phyloP scores from a whole-genome alignment of 108 stramenopile genomes.

The Fragilaria crotonensis region DNA sequence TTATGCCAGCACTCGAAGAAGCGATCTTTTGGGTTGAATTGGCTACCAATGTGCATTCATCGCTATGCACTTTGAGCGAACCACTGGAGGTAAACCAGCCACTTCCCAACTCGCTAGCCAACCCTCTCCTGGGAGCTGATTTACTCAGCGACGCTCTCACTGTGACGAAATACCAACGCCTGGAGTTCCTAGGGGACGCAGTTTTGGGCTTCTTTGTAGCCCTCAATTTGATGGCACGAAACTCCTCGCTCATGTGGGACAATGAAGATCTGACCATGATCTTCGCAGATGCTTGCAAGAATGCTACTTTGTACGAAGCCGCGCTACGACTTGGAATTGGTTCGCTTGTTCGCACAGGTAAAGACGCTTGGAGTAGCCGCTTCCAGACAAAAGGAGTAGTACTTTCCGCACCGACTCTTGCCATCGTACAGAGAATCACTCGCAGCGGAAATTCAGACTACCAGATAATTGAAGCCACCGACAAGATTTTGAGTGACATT shows the following conservation, averaged over 20 bases:
- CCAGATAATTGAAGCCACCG: background rate
- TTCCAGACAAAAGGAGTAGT: constrained; percentile 8
- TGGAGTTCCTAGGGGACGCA: constrained; percentile 57
- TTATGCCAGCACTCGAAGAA: constrained; percentile 40
- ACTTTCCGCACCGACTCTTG: background rate
- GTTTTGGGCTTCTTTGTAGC: constrained; percentile 37
- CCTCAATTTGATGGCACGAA: constrained; percentile 34
- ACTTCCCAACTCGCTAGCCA: background rate
- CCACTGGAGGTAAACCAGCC: background rate
- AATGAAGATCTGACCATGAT: constrained; percentile 4
- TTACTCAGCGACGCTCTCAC: constrained; percentile 29
- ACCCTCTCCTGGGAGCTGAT: background rate
- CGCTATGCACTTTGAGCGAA: too few species aligned
- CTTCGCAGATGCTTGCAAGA: constrained; percentile 20
- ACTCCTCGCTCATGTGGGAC: constrained; percentile 9
- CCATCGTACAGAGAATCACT: background rate
- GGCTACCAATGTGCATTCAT: background rate
- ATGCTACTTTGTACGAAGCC: constrained; percentile 19
- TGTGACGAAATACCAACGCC: constrained; percentile 27
- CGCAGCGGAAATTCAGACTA: background rate
- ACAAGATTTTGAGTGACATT: constrained; percentile 31
- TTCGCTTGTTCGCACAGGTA: constrained; percentile 8
- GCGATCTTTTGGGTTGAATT: constrained; percentile 2
- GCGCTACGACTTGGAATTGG: constrained; percentile 28
- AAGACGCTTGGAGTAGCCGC: constrained; percentile 5